Conservation (phyloP, 2,329 filamentous ascomycete species). For the Calonectria pauciramosa region DNA sequence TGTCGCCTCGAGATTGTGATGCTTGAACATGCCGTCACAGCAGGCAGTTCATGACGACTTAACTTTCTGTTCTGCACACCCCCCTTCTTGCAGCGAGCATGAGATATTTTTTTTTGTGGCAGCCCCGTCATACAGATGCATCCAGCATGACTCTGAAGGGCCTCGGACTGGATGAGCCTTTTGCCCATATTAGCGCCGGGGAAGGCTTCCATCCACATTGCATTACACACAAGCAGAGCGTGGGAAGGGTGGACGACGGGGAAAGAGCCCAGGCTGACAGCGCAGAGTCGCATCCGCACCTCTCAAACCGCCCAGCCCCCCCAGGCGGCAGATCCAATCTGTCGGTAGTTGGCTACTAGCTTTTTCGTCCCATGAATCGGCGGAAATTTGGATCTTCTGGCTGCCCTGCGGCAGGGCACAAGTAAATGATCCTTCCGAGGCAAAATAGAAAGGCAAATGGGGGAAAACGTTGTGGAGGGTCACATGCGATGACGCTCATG, state of each 20-base stretch:
- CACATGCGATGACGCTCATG: slow-evolving; percentile 21
- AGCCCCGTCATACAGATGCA: slow-evolving; percentile 19
- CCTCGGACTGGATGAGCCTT: neutral
- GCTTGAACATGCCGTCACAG: neutral
- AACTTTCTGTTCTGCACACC: neutral
- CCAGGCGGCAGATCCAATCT: slow-evolving; percentile 30
- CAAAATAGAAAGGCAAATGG: neutral
- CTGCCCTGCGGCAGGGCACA: neutral
- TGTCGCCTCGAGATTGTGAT: neutral
- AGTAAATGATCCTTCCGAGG: neutral
- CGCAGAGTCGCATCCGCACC: slow-evolving; percentile 26
- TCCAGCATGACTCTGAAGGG: neutral
- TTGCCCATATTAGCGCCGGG: slow-evolving; percentile 18
- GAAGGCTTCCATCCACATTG: slow-evolving; percentile 8
- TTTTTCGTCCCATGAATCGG: neutral
- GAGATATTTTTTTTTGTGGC: slow-evolving; percentile 24
- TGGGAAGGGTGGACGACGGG: neutral
- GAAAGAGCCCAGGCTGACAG: slow-evolving; percentile 20
- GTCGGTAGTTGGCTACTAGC: slow-evolving; percentile 26
- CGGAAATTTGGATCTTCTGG: slow-evolving; percentile 1
- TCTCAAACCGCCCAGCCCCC: slow-evolving; percentile 5
- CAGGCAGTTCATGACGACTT: neutral
- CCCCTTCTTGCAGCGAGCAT: neutral
- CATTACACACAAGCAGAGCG: neutral
- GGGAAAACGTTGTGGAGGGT: neutral